phyloP scores from a whole-genome alignment of 306 rosid genomes.

The Spatholobus suberectus region DNA sequence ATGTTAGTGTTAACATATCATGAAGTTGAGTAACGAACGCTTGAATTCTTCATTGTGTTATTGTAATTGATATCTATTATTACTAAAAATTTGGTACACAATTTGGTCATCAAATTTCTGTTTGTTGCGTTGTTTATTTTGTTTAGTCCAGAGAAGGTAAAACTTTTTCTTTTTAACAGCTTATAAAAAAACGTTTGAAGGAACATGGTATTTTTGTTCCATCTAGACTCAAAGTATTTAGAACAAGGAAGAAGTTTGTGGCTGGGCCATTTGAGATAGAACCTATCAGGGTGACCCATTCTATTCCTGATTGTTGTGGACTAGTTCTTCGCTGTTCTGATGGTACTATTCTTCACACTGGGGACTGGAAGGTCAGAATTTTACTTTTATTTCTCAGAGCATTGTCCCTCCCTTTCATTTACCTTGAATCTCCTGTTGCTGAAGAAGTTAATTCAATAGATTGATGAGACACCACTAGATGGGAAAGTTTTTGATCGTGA shows the following conservation, averaged over 20 bases:
- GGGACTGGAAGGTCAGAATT: slow-evolving; percentile 23
- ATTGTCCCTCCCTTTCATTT: not conserved
- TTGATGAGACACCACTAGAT: slow-evolving; percentile 11
- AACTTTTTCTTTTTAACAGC: not conserved
- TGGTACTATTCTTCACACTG: slow-evolving; percentile 23
- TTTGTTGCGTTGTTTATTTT: not conserved
- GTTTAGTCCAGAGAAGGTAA: not conserved
- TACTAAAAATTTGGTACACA: not conserved
- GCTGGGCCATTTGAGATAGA: slow-evolving; percentile 23
- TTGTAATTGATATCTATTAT: not conserved
- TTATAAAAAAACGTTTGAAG: not conserved
- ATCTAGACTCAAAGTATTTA: slow-evolving; percentile 15
- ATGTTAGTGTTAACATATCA: not conserved
- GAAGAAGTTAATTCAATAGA: slow-evolving; percentile 8
- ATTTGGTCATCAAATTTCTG: not conserved
- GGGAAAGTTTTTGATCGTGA: slow-evolving; percentile 19
- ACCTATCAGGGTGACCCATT: slow-evolving; percentile 24
- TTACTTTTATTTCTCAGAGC: not conserved
- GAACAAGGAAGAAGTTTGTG: slow-evolving; percentile 7
- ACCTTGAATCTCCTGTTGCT: slow-evolving; percentile 9
- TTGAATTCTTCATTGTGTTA: not conserved
- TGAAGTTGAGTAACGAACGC: not conserved
- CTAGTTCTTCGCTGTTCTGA: slow-evolving; percentile 16
- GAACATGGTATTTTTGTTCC: slow-evolving; percentile 23
- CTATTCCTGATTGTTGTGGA: slow-evolving; percentile 24